Evolutionary conservation across 2,329 filamentous ascomycete species (phyloP), one percentile per base, ranked within the genome.

Genomic region (Neonectria neomacrospora): DNA sequence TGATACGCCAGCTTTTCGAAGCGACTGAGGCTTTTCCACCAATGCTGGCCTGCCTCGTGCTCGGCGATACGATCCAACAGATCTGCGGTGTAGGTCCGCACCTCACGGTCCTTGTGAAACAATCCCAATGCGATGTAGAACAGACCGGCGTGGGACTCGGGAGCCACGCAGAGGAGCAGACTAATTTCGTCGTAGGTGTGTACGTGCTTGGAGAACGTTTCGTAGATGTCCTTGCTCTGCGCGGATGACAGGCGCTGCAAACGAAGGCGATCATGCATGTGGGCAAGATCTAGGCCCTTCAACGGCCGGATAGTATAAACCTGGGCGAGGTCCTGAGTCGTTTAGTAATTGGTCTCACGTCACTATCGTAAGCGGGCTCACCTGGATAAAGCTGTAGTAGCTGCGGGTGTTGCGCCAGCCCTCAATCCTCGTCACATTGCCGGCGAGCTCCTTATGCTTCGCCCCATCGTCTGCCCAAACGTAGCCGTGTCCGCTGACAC

Each of bases 391-490:
- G 69, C 92, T 94, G 80, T 96, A 97, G 76, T 99, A 99, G 74
- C 93, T 97, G 64, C 96, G 86, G 1, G 96, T 98, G 67, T 93
- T 96, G 70, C 96, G 89, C 96, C 96, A 99, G 60, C 95, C 96
- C 80, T 99, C 96, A 65, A 99, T 96, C 60, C 96, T 87, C 61
- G 92, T 93, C 50, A 96, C 93, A 65, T 97, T 97, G 3, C 94
- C 95, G 16, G 94, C 92, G 39, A 99, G 86, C 79, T 99, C 96
- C 72, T 90, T 91, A 71, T 91, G 86, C 78, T 93, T 95, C 8
- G 90, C 86, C 42, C 84, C 82, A 59, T 97, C 93, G 72, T 97
- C 93, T 3, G 91, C 81, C 96, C 96, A 99, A 34, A 99, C 95
- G 75, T 97, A 98, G 42, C 96, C 96, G 76, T 98, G 96, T 0